Evolutionary conservation across 495 filamentous ascomycete genomes (phyloP), one percentile per base, ranked within the genome.

Genomic region (Penicillium tannophilum): DNA sequence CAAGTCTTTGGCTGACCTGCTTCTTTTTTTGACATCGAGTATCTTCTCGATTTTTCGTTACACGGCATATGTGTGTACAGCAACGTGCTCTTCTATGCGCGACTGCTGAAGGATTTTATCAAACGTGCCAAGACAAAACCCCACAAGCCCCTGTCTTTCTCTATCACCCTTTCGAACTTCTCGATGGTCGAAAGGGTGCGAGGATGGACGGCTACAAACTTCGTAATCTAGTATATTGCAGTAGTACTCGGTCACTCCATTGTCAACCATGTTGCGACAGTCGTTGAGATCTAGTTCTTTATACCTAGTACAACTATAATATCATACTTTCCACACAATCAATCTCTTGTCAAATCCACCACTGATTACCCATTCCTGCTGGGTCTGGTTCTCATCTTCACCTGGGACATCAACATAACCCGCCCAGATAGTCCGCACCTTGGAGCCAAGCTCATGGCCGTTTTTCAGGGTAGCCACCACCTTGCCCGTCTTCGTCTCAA

Each of bases 61-160:
- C 69, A 66, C 64, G 94, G 94, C 94, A 98, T 96, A 88, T 90
- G 92, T 98, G 94, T 98, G 94, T 98, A 98, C 94, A 97, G 91
- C 92, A 84, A 81, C 84, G 84, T 84, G 82, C 84, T 80, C 65
- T 76, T 76, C 75, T 76, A 89, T 92, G 90, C 85, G 83, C 85
- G 81, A 76, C 70, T 86, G 89, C 90, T 97, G 93, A 98, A 98
- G 94, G 94, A 93, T 89, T 79, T 88, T 81, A 12, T 81, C 67
- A 62, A 58, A 88, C 92, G 90, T 98, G 94, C 94, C 94, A 80
- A 97, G 87, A 98, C 71, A 71, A 77, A 79, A 66, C 66, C 62
- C 64, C 67, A 72, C 43, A 60, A 23, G 74, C 88, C 86, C 84
- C 79, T 84, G 51, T 61, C 86, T 84, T 89, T 93, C 96, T 96